Evolutionary conservation across 75 land plant species (phyloP), one percentile per base, ranked within the genome.

Genomic region (Picea sitchensis): DNA sequence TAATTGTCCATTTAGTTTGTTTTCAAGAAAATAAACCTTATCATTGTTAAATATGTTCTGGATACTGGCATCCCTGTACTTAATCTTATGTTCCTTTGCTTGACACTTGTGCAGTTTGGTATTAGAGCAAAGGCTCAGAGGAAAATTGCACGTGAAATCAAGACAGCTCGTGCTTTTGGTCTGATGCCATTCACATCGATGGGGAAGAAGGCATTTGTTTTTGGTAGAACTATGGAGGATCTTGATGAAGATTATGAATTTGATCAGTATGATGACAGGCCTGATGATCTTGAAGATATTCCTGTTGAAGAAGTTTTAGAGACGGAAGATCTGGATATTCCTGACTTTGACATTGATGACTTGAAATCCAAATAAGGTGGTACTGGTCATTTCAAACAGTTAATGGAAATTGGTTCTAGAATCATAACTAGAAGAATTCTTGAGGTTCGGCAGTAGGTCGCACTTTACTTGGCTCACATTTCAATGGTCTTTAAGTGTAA

Each of bases 81-180:
- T 44, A 26, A 44, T 71, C 51, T 8, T 23, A 5, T 44, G 51
- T 36, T 71, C 20, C n/a, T 44, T 71, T 17, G 34, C 15, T 56
- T 54, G 59, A 58, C 34, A 56, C 30, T 75, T 57, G 64, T 30
- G 76, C 76, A 75, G 76, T 75, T 75, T 31, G 26, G 56, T 54
- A 75, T 75, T 58, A 56, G 76, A 23, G 92, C 89, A 61, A 90
- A 92, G 72, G 92, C 95, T 58, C 95, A 91, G 83, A 85, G 92
- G 79, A 90, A 84, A 61, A 65, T 92, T 61, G 91, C 87, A 5
- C 81, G 89, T 76, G 95, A 91, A 80, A 92, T 92, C 67, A 92
- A 92, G 77, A 92, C 95, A 34, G 95, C 95, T n/a, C 82, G 95
- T 59, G 90, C 92, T 60, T 90, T 92, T 83, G 95, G 95, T 18